Evolutionary conservation across 2,329 filamentous ascomycete species (phyloP).

Genomic region (Cytospora leucostoma): DNA sequence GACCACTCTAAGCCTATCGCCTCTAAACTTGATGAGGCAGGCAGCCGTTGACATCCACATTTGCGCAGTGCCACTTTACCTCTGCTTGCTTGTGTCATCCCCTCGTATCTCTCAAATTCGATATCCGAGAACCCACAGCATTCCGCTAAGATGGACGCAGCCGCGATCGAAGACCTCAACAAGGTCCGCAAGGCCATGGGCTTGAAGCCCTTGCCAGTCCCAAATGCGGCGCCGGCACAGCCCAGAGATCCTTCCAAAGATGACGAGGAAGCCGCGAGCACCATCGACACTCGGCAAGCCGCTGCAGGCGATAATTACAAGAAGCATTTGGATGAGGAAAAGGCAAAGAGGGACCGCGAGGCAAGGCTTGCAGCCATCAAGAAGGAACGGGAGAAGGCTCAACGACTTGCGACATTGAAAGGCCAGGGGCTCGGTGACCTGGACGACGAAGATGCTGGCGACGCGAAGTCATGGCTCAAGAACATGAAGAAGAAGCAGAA

Average conservation of each 20-base stretch:
- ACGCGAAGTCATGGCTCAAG: conserved; percentile 84
- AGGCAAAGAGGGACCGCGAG: conserved; percentile 75
- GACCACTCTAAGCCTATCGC: background rate
- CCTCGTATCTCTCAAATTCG: background rate
- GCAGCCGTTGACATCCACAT: background rate
- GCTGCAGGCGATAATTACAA: conserved; percentile 73
- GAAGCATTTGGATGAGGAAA: conserved; percentile 67
- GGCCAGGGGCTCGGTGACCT: conserved; percentile 82
- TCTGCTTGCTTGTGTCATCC: background rate
- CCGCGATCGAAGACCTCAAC: conserved; percentile 91
- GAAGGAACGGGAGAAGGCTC: conserved; percentile 81
- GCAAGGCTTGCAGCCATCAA: conserved; percentile 81
- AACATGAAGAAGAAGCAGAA: conserved; percentile 92
- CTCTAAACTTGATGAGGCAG: background rate
- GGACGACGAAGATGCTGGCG: conserved; percentile 64
- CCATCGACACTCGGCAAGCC: conserved; percentile 77
- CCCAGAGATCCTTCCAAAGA: conserved; percentile 46
- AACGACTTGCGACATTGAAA: conserved; percentile 73
- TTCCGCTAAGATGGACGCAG: conserved; percentile 56
- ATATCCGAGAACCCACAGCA: background rate
- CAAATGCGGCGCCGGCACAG: conserved; percentile 56
- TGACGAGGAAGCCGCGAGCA: conserved; percentile 73
- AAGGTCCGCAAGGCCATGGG: conserved; percentile 86
- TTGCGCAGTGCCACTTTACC: background rate
- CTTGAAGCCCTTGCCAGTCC: conserved; percentile 84